Evolutionary conservation across 768 basidiomycete species (phyloP), one percentile per base, ranked within the genome.

Genomic region (Xerocomellus amylosporus): DNA sequence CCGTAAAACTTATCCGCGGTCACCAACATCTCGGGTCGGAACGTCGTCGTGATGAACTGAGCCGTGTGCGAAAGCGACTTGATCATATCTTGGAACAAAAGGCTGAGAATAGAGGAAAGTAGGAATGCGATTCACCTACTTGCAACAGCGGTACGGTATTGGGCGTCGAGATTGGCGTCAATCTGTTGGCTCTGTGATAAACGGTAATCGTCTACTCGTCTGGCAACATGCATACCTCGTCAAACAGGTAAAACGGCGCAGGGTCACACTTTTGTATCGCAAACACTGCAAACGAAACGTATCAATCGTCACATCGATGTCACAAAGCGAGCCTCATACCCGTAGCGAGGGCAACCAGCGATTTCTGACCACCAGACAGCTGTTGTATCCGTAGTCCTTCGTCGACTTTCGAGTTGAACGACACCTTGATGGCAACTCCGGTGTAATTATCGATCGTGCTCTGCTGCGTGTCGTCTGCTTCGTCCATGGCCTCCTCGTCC

Each of bases 231-330:
- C 38, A 9, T 56, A 87, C 88, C 78, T 98, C 97, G 67, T 99
- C 97, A 64, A 99, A 98, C n/a, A 99, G 79, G 71, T 98, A 98
- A 76, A 99, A 99, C 2, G 97, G 97, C 0, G 97, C 96, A 2
- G 97, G 97, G 65, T 99, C 97, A 67, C 96, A 98, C 73, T 97
- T 98, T 73, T 99, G 97, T 61, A 98, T 98, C 15, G 96, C 93
- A 65, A 99, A 98, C 24, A 99, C 95, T 91, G 64, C 1, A 30
- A 44, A 31, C n/a, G 13, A 17, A 40, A 20, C 30, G 9, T 9
- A 46, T 69, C 20, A 61, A 48, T 34, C 8, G 12, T 46, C 20
- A 19, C 13, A 7, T 40, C 33, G 15, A 22, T 8, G 22, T 47
- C 26, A 9, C 3, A 47, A 22, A 48, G 14, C 38, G 10, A 7